These are phyloP conservation scores for Curvularia hawaiiensis DNA, from an alignment of 2,329 filamentous ascomycete genomes.

Conservation along the genomic window DNA sequence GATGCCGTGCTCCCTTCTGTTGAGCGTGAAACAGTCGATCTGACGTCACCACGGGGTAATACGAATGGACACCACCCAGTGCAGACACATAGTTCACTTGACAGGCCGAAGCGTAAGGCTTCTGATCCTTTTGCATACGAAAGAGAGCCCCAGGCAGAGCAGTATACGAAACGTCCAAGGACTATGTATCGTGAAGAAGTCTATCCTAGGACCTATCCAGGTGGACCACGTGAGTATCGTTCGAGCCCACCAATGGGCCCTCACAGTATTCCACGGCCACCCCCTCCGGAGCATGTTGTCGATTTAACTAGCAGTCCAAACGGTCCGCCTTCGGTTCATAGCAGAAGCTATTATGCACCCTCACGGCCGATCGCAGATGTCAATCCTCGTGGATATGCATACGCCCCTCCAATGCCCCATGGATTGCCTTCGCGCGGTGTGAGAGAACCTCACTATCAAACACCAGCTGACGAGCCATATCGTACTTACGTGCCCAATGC, in stretches of 20 bases:
- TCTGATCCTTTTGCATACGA: slow-evolving; percentile 15
- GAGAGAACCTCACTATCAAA: slow-evolving; percentile 28
- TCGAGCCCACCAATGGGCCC: slow-evolving; percentile 17
- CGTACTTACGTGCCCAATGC: slow-evolving; percentile 20
- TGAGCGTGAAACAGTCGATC: slow-evolving; percentile 35
- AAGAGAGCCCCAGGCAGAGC: slow-evolving; percentile 13
- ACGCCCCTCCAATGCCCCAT: slow-evolving; percentile 21
- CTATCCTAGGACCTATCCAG: slow-evolving; percentile 4
- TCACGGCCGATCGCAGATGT: slow-evolving; percentile 11
- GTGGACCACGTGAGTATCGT: slow-evolving; percentile 3
- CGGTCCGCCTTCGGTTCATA: slow-evolving; percentile 11
- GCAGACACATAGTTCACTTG: slow-evolving; percentile 12
- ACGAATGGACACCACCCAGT: slow-evolving; percentile 9
- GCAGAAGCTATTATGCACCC: slow-evolving; percentile 13
- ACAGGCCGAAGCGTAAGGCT: slow-evolving; percentile 27
- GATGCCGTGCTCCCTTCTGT: slow-evolving; percentile 43
- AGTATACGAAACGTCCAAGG: slow-evolving; percentile 20
- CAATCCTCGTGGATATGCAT: slow-evolving; percentile 16
- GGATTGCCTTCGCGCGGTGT: slow-evolving; percentile 20
- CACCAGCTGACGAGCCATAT: slow-evolving; percentile 11
- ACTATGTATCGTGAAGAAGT: slow-evolving; percentile 20
- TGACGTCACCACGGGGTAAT: slow-evolving; percentile 23
- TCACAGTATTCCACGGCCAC: slow-evolving; percentile 15
- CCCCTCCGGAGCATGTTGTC: slow-evolving; percentile 23
- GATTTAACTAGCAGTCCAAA: slow-evolving; percentile 36